Evolutionary conservation across 192 early-diverging fungal species (phyloP).

Genomic region (Linnemannia hyalina): DNA sequence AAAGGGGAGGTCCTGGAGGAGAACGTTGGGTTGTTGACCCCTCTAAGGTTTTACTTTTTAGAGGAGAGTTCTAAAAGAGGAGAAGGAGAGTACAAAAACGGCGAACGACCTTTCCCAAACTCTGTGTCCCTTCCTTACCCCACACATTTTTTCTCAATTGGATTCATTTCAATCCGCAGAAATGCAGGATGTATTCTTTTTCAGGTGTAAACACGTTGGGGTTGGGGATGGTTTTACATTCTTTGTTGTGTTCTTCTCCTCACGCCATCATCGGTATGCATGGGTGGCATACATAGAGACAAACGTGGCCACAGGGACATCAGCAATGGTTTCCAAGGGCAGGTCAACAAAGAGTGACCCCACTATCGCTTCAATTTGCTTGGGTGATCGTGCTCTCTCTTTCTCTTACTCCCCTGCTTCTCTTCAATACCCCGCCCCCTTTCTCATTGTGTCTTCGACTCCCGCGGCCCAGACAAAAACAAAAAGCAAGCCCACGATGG

Average conservation of each 20-base stretch:
- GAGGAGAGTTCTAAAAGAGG: slow-evolving; percentile 1
- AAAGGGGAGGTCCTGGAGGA: no score
- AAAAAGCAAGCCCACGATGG: neutral
- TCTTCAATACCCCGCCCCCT: neutral
- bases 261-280: neutral
- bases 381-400: neutral
- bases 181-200: neutral
- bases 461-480: neutral
- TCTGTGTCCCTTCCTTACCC: neutral
- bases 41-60: neutral
- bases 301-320: neutral
- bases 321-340: neutral
- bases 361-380: neutral
- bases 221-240: neutral
- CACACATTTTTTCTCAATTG: slow-evolving; percentile 3
- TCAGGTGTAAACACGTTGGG: neutral
- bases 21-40: no score
- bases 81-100: neutral
- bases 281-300: neutral
- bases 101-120: slow-evolving; percentile 9
- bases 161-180: neutral
- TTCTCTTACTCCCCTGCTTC: neutral
- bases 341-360: neutral
- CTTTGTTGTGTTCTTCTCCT: neutral
- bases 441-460: neutral